These are phyloP conservation scores for Yamadazyma atlantica DNA, from an alignment of 1,139 yeast genomes.

Conservation along the genomic window DNA sequence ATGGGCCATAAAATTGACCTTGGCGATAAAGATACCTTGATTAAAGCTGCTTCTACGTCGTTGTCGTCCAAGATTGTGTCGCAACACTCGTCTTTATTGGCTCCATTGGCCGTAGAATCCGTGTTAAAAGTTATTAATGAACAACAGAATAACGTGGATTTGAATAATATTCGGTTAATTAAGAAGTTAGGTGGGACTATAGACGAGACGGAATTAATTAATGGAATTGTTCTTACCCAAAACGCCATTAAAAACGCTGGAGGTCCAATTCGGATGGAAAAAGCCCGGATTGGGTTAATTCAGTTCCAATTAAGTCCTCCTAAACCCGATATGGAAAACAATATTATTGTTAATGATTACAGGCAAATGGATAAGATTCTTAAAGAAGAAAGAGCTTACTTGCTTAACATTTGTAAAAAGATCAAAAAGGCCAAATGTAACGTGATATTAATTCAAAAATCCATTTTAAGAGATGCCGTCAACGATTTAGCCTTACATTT, in stretches of 20 bases:
- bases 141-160: conserved; percentile 64
- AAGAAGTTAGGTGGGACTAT: conserved; percentile 97
- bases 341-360: conserved; percentile 94
- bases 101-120: conserved; percentile 94
- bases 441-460: conserved; percentile 88
- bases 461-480: conserved; percentile 95
- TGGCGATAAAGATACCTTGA: conserved; percentile 73
- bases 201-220: conserved; percentile 90
- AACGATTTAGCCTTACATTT: conserved; percentile 95
- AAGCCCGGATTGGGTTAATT: conserved; percentile 86
- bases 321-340: conserved; percentile 97
- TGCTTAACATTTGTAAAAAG: conserved; percentile 91
- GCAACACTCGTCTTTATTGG: conserved; percentile 79
- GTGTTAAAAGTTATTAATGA: conserved; percentile 74
- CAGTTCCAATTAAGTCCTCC: conserved; percentile 99
- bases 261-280: conserved; percentile 94
- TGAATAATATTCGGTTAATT: conserved; percentile 82
- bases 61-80: conserved; percentile 93
- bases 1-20: conserved; percentile 81
- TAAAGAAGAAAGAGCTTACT: conserved; percentile 94
- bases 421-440: conserved; percentile 97
- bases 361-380: conserved; percentile 98
- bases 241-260: conserved; percentile 87
- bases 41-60: conserved; percentile 93
- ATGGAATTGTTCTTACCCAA: conserved; percentile 93